phyloP scores from a whole-genome alignment of 1,284 basidiomycete genomes.

The Coniferiporia sulphurascens region DNA sequence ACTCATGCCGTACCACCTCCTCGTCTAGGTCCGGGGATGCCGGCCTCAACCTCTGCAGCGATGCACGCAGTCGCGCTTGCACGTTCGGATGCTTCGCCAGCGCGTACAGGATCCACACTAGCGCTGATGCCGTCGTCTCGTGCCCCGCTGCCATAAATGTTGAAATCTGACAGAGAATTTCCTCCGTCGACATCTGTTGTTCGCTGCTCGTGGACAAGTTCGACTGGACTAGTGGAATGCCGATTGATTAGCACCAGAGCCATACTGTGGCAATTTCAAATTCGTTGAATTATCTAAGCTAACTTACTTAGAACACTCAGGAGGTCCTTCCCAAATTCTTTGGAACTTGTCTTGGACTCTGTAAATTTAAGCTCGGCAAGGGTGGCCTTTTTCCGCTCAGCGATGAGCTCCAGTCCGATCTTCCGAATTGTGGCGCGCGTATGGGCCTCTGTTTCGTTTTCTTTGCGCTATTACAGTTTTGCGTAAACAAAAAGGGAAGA shows the following conservation, averaged over 20 bases:
- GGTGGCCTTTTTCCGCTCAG: constrained; percentile 36
- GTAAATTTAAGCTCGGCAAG: constrained; percentile 22
- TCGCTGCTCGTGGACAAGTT: constrained; percentile 45
- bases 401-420: constrained; percentile 54
- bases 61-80: constrained; percentile 55
- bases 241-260: no score
- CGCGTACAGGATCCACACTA: constrained; percentile 71
- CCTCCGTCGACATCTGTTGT: constrained; percentile 57
- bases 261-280: neutral
- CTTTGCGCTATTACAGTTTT: constrained; percentile 30
- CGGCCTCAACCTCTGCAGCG: constrained; percentile 33
- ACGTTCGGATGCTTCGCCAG: constrained; percentile 48
- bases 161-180: constrained; percentile 72
- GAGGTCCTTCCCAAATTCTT: constrained; percentile 39
- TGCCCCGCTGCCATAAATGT: constrained; percentile 72
- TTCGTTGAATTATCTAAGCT: neutral
- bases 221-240: constrained; percentile 44
- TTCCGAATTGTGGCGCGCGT: constrained; percentile 45
- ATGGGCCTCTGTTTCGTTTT: constrained; percentile 37
- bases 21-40: constrained; percentile 27
- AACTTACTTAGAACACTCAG: constrained; percentile 51
- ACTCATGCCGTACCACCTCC: constrained; percentile 39
- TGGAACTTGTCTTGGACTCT: neutral
- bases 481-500: constrained; percentile 20
- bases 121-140: constrained; percentile 57